Evolutionary conservation across 805 yeast species (phyloP).

Genomic region (Candida parachauliodes): DNA sequence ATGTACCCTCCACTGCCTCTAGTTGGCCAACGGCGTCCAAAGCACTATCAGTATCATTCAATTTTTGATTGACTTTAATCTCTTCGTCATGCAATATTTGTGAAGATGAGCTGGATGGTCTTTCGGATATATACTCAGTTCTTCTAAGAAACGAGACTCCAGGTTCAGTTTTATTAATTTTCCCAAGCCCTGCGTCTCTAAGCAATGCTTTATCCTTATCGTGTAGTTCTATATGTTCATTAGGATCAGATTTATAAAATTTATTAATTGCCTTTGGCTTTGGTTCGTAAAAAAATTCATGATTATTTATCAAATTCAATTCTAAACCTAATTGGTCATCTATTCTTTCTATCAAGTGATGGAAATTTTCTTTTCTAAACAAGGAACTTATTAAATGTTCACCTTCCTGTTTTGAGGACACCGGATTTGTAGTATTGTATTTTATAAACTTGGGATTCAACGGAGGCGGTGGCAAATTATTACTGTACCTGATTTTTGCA

Average conservation of each 20-base stretch:
- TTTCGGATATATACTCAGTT: conserved; percentile 84
- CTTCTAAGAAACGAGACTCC: conserved; percentile 84
- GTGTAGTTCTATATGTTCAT: conserved; percentile 47
- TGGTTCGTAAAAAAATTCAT: conserved; percentile 60
- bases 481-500: conserved; percentile 78
- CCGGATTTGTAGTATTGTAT: conserved; percentile 38
- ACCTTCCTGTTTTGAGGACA: conserved; percentile 35
- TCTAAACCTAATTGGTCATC: conserved; percentile 72
- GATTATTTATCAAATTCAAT: conserved; percentile 63
- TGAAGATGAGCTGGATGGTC: conserved; percentile 14
- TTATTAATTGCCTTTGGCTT: conserved; percentile 15
- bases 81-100: conserved; percentile 6
- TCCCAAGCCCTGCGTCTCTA: conserved; percentile 68
- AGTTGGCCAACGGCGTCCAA: conserved; percentile 63
- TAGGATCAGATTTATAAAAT: conserved; percentile 15
- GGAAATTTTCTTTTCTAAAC: conserved; percentile 71
- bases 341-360: conserved; percentile 52
- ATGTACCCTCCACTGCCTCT: conserved; percentile 71
- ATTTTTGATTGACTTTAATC: conserved; percentile 16
- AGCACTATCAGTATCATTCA: conserved; percentile 23
- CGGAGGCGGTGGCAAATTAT: conserved; percentile 90
- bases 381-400: conserved; percentile 61
- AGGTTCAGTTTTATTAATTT: conserved; percentile 39
- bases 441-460: conserved; percentile 82
- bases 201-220: conserved; percentile 74